Conservation (phyloP, 2,329 filamentous ascomycete genomes). For the Onygenales sp. region DNA sequence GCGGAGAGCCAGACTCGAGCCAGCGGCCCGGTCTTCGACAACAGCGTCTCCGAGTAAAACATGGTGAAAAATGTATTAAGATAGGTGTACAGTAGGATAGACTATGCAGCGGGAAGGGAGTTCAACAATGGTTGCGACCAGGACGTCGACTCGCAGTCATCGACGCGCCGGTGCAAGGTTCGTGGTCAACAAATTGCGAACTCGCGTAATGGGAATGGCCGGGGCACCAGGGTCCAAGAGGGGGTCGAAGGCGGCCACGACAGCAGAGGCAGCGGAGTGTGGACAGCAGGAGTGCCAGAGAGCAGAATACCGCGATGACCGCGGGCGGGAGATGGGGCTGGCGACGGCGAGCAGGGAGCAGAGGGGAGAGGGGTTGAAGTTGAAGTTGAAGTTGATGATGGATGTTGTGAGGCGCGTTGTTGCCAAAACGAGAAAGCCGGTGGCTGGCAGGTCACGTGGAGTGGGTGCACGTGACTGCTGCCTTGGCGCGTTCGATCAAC, state of each 20-base stretch:
- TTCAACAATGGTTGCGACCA: conserved; percentile 2
- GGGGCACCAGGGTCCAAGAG: neutral
- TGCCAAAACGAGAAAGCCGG: conserved; percentile 6
- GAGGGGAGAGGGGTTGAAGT: neutral
- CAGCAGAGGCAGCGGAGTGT: neutral
- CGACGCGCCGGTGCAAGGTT: conserved; percentile 3
- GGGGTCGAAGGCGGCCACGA: neutral
- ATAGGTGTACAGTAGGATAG: neutral
- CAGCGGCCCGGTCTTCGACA: conserved; percentile 93
- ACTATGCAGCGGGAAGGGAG: neutral
- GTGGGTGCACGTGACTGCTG: neutral
- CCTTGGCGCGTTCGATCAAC: neutral
- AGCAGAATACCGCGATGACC: neutral
- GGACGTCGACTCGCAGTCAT: conserved; percentile 2
- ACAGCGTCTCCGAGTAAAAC: conserved; percentile 95
- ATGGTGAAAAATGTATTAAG: conserved; percentile 42
- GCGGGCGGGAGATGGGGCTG: conserved; percentile 1
- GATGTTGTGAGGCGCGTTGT: neutral
- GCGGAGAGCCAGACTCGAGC: conserved; percentile 97
- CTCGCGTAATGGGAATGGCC: neutral
- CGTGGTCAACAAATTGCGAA: neutral
- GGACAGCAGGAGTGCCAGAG: neutral
- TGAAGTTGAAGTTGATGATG: conserved; percentile 3
- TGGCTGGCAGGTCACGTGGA: conserved; percentile 9
- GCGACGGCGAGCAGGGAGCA: neutral